Evolutionary conservation across 2,329 filamentous ascomycete species (phyloP), one percentile per base, ranked within the genome.

Genomic region (Fusarium coffeatum): DNA sequence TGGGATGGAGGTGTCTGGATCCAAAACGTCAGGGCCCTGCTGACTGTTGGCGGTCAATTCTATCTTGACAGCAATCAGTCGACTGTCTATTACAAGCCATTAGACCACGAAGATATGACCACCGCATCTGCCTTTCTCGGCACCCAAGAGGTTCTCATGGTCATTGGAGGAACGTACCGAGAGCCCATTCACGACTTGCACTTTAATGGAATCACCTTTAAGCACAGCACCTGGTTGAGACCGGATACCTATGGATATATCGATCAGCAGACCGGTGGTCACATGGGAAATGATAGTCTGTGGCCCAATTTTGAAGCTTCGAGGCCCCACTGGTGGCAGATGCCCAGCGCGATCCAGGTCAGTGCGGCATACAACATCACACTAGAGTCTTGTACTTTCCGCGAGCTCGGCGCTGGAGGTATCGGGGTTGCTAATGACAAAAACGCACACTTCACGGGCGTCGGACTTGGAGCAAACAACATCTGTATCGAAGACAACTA

Each of bases 321-420:
- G 3, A 57, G 57, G 6, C 51, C 57, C 5, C 32, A 60, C 12
- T 60, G 41, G 57, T 60, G 57, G 51, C 57, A 60, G 51, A 60
- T 60, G 57, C 57, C 51, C 6, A 60, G 57, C 42, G 32, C 57
- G 10, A 22, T 60, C 0, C 51, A 60, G 5, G 2, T 60, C 8
- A 60, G 57, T 42, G 57, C 51, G 15, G 42, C 42, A 22, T 28
- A 57, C 22, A 60, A 28, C 11, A 34, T 57, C 25, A 42, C 8
- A n/a, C 20, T 60, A 1, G 1, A 57, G 8, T 34, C 51, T 13
- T 60, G 51, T 48, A 42, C 51, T 32, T 60, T 60, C 15, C 27
- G 42, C 15, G 51, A 60, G 22, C 42, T 60, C 41, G 57, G 51
- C 2, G 57, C 57, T 15, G 57, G 57, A 27, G 57, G 57, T 11